These are phyloP conservation scores for Mortierella sp. DNA, from an alignment of 371 early-diverging fungal genomes.

Conservation along the genomic window DNA sequence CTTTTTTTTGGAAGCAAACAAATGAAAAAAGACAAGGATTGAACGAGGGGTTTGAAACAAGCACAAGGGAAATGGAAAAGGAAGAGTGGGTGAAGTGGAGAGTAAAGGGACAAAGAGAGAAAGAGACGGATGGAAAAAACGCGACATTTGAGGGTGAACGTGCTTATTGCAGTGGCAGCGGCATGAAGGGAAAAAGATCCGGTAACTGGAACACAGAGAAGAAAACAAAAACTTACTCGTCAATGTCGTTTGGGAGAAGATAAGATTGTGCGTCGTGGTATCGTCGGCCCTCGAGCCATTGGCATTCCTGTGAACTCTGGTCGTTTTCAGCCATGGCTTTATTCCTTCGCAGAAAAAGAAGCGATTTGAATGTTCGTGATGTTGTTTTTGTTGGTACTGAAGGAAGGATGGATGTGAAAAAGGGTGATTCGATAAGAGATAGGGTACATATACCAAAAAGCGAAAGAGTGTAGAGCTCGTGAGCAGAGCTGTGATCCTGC, in stretches of 20 bases:
- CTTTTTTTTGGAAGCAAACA: not conserved
- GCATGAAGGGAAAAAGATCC: not conserved
- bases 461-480: not conserved
- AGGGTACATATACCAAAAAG: not conserved
- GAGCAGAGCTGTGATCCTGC: not conserved
- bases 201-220: not conserved
- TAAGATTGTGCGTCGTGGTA: constrained; percentile 13
- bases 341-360: not conserved
- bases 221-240: not conserved
- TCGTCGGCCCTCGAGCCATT: constrained; percentile 10
- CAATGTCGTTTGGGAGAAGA: constrained; percentile 14
- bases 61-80: not conserved
- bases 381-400: not conserved
- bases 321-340: not conserved
- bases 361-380: not conserved
- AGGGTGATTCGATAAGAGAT: too few species aligned
- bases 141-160: not conserved
- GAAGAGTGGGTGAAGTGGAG: not conserved
- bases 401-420: too few species aligned
- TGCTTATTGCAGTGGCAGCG: not conserved
- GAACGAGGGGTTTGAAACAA: too few species aligned
- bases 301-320: not conserved
- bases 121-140: not conserved
- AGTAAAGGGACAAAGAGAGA: too few species aligned
- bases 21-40: not conserved